These are phyloP conservation scores for Strobilomyces echinocephalus DNA, from an alignment of 768 basidiomycete species.

Conservation along the genomic window DNA sequence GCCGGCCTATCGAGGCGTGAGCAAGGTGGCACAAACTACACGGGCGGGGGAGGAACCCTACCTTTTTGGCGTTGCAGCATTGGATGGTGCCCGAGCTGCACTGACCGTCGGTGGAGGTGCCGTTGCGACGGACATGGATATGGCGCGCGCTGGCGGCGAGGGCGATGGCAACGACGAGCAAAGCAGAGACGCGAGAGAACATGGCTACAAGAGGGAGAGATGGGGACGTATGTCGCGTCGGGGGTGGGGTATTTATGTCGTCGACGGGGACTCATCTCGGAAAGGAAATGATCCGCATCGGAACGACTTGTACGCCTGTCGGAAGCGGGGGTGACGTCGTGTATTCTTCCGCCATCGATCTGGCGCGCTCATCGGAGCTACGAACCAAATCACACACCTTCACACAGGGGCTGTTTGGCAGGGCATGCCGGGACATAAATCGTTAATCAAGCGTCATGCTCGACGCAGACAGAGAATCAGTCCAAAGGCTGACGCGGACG, in stretches of 20 bases:
- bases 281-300: slow-evolving; percentile 13
- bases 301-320: background rate
- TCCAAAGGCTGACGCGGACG: background rate
- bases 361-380: background rate
- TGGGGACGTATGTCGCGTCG: background rate
- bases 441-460: background rate
- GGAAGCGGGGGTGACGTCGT: slow-evolving; percentile 10
- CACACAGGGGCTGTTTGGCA: too few species aligned
- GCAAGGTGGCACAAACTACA: background rate
- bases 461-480: background rate
- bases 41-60: slow-evolving; percentile 7
- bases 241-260: slow-evolving; percentile 22
- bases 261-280: slow-evolving; percentile 1
- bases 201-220: slow-evolving; percentile 6
- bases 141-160: slow-evolving; percentile 20
- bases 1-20: slow-evolving; percentile 8
- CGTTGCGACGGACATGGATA: slow-evolving; percentile 6
- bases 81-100: slow-evolving; percentile 19
- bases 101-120: background rate
- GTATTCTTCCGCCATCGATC: background rate
- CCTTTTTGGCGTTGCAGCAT: slow-evolving; percentile 20
- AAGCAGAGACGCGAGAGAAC: slow-evolving; percentile 19
- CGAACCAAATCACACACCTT: too few species aligned
- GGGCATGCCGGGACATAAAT: background rate
- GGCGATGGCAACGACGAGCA: slow-evolving; percentile 17